phyloP scores from a whole-genome alignment of 495 filamentous ascomycete genomes.

The Hypoxylon fragiforme region DNA sequence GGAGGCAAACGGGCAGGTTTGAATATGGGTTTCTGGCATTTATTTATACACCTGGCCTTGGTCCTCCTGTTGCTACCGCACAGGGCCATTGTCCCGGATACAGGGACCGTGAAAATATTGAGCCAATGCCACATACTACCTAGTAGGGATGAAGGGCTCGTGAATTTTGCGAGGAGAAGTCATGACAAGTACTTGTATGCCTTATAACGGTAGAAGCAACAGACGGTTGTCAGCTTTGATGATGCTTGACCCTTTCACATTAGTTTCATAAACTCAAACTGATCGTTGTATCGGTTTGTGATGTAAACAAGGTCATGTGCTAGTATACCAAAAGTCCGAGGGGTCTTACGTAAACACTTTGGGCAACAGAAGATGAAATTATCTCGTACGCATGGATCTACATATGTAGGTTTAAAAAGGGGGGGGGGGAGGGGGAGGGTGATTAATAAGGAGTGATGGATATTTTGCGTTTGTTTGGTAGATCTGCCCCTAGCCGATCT shows the following conservation, averaged over 20 bases:
- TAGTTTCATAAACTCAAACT: background rate
- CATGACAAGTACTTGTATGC: conserved; percentile 8
- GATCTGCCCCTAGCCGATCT: conserved; percentile 15
- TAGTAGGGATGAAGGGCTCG: background rate
- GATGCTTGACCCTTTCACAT: conserved; percentile 2
- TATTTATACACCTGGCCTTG: conserved; percentile 18
- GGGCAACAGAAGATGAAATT: no score
- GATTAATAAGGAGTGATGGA: background rate
- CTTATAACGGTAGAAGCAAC: conserved; percentile 8
- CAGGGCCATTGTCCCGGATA: background rate
- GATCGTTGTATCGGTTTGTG: background rate
- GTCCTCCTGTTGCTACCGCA: background rate
- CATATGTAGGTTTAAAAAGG: background rate
- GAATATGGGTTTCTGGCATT: background rate
- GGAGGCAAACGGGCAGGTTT: background rate
- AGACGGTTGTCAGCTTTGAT: conserved; percentile 6
- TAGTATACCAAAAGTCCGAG: no score
- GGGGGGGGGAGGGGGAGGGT: background rate
- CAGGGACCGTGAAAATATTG: conserved; percentile 6
- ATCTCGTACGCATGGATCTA: no score
- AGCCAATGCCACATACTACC: conserved; percentile 9
- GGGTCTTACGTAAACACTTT: no score
- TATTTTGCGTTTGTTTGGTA: background rate
- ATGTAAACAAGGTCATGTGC: conserved; percentile 22
- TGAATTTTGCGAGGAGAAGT: conserved; percentile 1